Conservation (phyloP, 495 filamentous ascomycete species). For the Xylaria flabelliformis region DNA sequence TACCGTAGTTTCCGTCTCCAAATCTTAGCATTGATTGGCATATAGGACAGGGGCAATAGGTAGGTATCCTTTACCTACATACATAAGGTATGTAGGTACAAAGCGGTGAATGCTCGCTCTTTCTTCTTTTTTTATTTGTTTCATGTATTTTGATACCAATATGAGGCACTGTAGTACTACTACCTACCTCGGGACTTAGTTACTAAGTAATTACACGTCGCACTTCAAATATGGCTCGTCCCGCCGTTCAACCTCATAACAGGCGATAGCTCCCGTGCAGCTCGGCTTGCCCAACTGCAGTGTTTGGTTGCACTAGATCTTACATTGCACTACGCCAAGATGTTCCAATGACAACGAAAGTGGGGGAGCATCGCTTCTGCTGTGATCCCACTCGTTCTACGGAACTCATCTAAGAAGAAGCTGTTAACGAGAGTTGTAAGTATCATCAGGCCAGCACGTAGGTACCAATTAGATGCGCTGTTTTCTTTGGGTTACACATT, state of each 20-base stretch:
- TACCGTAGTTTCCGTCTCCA: neutral
- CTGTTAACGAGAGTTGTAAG: neutral
- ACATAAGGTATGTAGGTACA: no score
- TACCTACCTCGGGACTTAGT: no score
- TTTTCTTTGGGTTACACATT: neutral
- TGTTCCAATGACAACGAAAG: neutral
- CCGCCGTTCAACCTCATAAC: neutral
- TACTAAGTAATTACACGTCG: neutral
- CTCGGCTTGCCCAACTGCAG: conserved; percentile 3
- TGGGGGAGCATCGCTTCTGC: conserved; percentile 6
- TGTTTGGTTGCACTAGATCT: neutral
- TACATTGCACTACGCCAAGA: conserved; percentile 12
- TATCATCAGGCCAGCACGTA: neutral
- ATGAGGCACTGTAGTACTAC: neutral
- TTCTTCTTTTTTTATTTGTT: neutral
- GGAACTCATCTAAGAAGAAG: neutral
- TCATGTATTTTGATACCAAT: no score
- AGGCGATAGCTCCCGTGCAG: neutral
- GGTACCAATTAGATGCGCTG: neutral
- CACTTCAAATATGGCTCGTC: neutral
- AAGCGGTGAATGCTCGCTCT: neutral
- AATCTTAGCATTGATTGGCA: conserved; percentile 2
- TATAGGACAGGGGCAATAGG: neutral
- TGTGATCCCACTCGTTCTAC: conserved; percentile 20
- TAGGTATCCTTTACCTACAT: no score